Base-by-base conservation (phyloP, 192 early-diverging fungal genomes). In the Mortierella alpina region DNA sequence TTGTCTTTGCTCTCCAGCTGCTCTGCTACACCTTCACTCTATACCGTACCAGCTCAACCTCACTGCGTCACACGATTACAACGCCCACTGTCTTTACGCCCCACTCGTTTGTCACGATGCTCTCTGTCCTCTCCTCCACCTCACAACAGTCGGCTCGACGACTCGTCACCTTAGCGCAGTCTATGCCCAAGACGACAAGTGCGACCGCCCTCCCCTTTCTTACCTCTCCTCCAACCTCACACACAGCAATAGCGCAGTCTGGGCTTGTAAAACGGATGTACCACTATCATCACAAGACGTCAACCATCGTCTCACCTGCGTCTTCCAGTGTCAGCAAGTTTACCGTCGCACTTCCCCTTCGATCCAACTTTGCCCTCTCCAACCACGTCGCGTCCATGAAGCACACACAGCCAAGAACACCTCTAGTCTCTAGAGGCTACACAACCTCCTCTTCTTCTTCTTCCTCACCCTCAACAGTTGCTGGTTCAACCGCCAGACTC, bases 61-160 rank as follows among this genome's bases (percentile, higher is more conserved):
- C 46, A 23, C 17, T 41, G 31, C 15, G 31, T 54, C 11, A 17
- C n/a, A 48, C 12, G n/a, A 45, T 55, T n/a, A 17, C 31, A 44
- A 54, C 18, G 40, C 18, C 42, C 8, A 41, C 53, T 2, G 7
- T 44, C 42, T 15, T 9, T 40, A 1, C 31, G 2, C 17, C 10
- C 48, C 41, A 10, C 63, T 40, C 20, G 18, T 20, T 39, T 31
- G 31, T 31, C 31, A 31, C 31, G 31, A 31, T 31, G 31, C 31
- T 31, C 31, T 31, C 31, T 31, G 8, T 50, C 50, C 14, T 15
- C 60, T 57, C 41, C n/a, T 39, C 57, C 58, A 46, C 53, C 42
- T 56, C 61, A 56, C 61, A 56, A 1, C 62, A 64, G 20, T 57
- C 70, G n/a, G 56, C 59, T 20, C 59, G 70, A 50, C 61, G 42